Base-by-base conservation (phyloP, 371 early-diverging fungal species). In the Mucor velutinosus region DNA sequence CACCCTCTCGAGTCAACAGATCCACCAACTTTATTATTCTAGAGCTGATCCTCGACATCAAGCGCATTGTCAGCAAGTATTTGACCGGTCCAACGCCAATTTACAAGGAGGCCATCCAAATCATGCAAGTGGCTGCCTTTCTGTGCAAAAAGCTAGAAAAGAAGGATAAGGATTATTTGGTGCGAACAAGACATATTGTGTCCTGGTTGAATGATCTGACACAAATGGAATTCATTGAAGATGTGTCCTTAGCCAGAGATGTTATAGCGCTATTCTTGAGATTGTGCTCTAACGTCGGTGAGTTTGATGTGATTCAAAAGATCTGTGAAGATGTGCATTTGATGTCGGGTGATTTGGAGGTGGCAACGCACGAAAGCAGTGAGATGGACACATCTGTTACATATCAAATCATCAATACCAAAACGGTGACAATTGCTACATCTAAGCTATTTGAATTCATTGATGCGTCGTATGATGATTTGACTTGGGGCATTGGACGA, bases 401-500 rank as follows among this genome's bases (percentile, higher is more conserved):
- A 0, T 81, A 75, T 62, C 60, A 64, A 25, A 73, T 84, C 27
- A 67, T 84, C 30, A 86, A 81, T 55, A 29, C n/a, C 12, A 78
- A 76, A 58, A 84, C 84, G 0, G 70, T 60, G 25, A 25, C 51
- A 14, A 62, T 59, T 0, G 65, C 79, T 17, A 73, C 74, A 0
- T 49, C 63, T 3, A 73, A 70, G 19, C 27, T 82, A n/a, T 69
- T 86, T 21, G 62, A 72, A 7, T 81, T 80, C 30, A 49, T 80
- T 21, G 83, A 84, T 29, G 63, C 76, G 1, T 72, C 74, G 1
- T 71, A 67, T 53, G 84, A 83, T 62, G 82, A 83, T 51, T 60
- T 86, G 41, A 76, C 73, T 1, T 84, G 86, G 86, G 69, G 76
- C 32, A 69, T 84, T 23, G 67, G 71, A 21, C 64, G 76, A 21